Percentiles rank a stretch among this genome's conserved stretches.
phyloP scores from a whole-genome alignment of 176 grass and related monocot species.

The Alloteropsis semialata region DNA sequence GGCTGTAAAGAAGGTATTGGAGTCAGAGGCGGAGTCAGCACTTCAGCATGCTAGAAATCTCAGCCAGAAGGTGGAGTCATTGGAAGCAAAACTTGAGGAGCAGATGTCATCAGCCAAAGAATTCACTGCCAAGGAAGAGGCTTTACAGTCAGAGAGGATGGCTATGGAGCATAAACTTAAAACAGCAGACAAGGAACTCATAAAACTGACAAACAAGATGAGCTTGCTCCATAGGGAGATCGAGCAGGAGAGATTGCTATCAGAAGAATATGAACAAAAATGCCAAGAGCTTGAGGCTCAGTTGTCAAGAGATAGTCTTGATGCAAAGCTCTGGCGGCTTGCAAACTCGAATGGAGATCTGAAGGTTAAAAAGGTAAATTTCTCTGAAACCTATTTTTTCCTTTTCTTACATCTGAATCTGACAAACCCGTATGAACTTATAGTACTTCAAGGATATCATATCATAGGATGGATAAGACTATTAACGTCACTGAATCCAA shows the following conservation, averaged over 20 bases:
- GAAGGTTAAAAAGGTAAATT: slow-evolving; percentile 80
- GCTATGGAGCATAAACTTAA: slow-evolving; percentile 55
- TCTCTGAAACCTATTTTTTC: not conserved
- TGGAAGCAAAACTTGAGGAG: slow-evolving; percentile 57
- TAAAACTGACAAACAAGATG: slow-evolving; percentile 55
- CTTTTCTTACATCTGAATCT: not conserved
- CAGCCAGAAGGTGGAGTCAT: slow-evolving; percentile 44
- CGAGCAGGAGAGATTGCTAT: slow-evolving; percentile 58
- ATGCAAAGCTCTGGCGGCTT: slow-evolving; percentile 48
- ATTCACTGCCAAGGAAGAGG: slow-evolving; percentile 51
- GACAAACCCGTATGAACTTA: not conserved
- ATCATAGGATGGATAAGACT: not conserved
- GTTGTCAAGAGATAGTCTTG: slow-evolving; percentile 48
- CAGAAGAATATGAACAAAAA: slow-evolving; percentile 55
- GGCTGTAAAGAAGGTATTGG: slow-evolving; percentile 47
- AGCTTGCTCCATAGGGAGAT: slow-evolving; percentile 61
- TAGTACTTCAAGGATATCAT: not conserved
- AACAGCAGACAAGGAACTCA: slow-evolving; percentile 45
- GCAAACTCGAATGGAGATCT: slow-evolving; percentile 58
- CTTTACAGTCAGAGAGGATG: slow-evolving; percentile 48
- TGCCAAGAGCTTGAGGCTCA: slow-evolving; percentile 64
- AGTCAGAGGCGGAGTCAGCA: slow-evolving; percentile 49
- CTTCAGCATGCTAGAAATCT: slow-evolving; percentile 38
- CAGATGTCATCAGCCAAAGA: slow-evolving; percentile 39
- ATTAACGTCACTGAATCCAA: not conserved